Evolutionary conservation across 371 early-diverging fungal genomes (phyloP), one percentile per base, ranked within the genome.

Genomic region (Apophysomyces ossiformis): DNA sequence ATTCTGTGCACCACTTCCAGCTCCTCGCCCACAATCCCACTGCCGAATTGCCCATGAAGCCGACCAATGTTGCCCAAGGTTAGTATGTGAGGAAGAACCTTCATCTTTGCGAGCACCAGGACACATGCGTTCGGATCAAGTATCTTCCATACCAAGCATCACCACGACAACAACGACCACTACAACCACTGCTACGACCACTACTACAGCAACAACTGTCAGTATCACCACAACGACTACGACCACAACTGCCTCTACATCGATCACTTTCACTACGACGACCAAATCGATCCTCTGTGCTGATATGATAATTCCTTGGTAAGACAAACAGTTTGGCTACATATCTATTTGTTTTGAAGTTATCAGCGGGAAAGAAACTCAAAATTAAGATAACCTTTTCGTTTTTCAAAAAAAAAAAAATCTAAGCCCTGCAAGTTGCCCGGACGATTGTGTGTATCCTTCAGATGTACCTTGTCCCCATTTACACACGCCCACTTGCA

Each of bases 51-150:
- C 26, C 8, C 54, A 50, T 21, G 54, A 50, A 21, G 21, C 21
- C 1, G 21, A 50, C 9, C 35, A 50, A 16, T 50, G 54, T 11
- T 50, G 54, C 21, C 54, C 54, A 2, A 18, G 21, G 7, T 21
- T 50, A 4, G 21, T 21, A 11, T 50, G 54, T 21, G 54, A 50
- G 21, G 54, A 5, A 50, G 11, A n/a, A 37, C 32, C 32, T 1
- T 26, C 2, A 26, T 2, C 32, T 26, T 26, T 26, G 32, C 32
- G 32, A 74, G 79, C 77, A 80, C 72, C 96, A 96, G 73, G 69
- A 91, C 57, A 90, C 96, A 3, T n/a, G 26, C 37, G 5, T 57
- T 18, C 16, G 9, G 15, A 26, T 26, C 32, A 18, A 26, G 57
- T 26, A 57, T 15, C 57, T 9, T 16, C 26, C 39, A 39, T 7